phyloP scores from a whole-genome alignment of 306 rosid genomes.

The Malus orientalis region DNA sequence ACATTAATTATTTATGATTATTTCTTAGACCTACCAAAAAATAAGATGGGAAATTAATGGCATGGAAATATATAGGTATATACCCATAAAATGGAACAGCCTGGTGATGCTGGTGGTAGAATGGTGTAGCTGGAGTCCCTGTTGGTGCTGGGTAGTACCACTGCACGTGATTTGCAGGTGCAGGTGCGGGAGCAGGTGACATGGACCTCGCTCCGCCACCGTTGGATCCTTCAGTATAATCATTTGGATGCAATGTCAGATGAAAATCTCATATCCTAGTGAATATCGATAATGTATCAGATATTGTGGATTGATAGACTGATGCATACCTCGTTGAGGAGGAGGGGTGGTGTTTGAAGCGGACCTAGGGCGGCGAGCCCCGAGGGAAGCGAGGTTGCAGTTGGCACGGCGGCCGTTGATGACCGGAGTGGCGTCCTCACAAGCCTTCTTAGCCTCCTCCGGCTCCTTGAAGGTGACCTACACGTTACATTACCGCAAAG shows the following conservation, averaged over 20 bases:
- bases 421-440: conserved; percentile 61
- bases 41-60: neutral
- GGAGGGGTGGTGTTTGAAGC: conserved; percentile 36
- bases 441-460: conserved; percentile 80
- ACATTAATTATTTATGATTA: neutral
- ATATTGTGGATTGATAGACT: neutral
- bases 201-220: conserved; percentile 42
- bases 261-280: neutral
- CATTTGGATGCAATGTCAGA: neutral
- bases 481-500: neutral
- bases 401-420: conserved; percentile 84
- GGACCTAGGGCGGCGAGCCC: conserved; percentile 62
- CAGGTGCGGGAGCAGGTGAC: conserved; percentile 10
- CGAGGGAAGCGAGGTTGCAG: conserved; percentile 74
- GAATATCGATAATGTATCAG: neutral
- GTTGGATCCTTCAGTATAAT: conserved; percentile 28
- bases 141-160: conserved; percentile 72
- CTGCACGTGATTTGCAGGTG: conserved; percentile 52
- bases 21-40: neutral
- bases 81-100: conserved; percentile 70
- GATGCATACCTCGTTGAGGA: conserved; percentile 38
- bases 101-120: conserved; percentile 48
- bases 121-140: conserved; percentile 41
- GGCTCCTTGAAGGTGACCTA: conserved; percentile 79
- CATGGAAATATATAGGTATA: neutral